These are phyloP conservation scores for Stylonectria norvegica DNA, from an alignment of 2,329 filamentous ascomycete species.

Conservation along the genomic window DNA sequence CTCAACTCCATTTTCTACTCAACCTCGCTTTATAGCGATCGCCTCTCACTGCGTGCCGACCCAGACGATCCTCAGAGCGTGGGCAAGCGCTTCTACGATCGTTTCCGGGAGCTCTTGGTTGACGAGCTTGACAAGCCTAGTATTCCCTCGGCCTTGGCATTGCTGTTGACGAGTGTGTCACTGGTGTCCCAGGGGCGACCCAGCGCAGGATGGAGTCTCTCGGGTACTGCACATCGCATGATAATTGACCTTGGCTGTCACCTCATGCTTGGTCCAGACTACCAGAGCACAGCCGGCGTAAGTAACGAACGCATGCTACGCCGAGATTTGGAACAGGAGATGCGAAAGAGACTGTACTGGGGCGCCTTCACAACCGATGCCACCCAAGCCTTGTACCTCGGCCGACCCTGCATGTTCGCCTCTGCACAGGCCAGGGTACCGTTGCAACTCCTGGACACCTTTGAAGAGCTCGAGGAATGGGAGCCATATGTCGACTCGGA, in stretches of 20 bases:
- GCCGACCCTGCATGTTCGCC: constrained; percentile 32
- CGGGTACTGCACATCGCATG: constrained; percentile 38
- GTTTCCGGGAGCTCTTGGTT: constrained; percentile 35
- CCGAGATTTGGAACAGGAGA: constrained; percentile 31
- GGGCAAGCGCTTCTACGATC: constrained; percentile 36
- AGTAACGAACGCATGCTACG: constrained; percentile 26
- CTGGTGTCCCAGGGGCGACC: constrained; percentile 33
- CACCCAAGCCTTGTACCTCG: constrained; percentile 33
- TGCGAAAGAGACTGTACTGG: constrained; percentile 35
- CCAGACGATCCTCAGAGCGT: constrained; percentile 33
- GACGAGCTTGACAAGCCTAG: constrained; percentile 33
- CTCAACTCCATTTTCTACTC: constrained; percentile 41
- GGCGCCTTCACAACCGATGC: constrained; percentile 34
- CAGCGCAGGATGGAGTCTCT: constrained; percentile 35
- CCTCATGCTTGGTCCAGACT: constrained; percentile 29
- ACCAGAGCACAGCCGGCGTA: constrained; percentile 24
- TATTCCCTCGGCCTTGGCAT: constrained; percentile 36
- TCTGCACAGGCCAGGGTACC: constrained; percentile 32
- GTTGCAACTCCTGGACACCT: constrained; percentile 30
- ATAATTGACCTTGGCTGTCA: constrained; percentile 38
- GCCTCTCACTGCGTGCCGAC: constrained; percentile 31
- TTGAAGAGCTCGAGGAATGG: constrained; percentile 35
- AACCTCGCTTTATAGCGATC: constrained; percentile 37
- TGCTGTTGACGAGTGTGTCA: constrained; percentile 32
- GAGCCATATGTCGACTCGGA: constrained; percentile 31